Base-by-base conservation (phyloP, 331 rosid genomes). In the Quercus lobata region DNA sequence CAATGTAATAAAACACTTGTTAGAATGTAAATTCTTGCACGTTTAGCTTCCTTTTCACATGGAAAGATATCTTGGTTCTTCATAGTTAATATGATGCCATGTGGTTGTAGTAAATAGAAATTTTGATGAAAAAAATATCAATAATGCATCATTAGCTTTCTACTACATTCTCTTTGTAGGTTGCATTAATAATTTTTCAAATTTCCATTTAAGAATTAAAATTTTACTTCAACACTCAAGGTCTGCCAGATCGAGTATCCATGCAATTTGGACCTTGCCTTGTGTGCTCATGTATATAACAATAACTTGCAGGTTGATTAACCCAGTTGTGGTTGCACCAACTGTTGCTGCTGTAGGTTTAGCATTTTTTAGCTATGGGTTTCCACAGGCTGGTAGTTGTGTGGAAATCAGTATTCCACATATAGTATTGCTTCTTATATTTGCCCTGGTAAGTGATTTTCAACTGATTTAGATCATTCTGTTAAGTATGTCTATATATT, bases 361-460 rank as follows among this genome's bases (percentile, higher is more conserved):
- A 84, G 98, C 99, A 25, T 95, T 95, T 86, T 95, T 95, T 75
- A 91, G 99, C 89, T 95, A 89, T 55, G 99, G 99, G n/a, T 93
- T 95, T 87, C 96, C 96, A 29, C 98, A 93, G 83, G 98, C 98
- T 61, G 98, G 97, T 44, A 86, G 89, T 82, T 95, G 99, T 83
- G 72, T 91, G 76, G 99, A 95, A 90, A 93, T 95, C 72, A 93
- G 94, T 70, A 58, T 95, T 82, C 99, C 98, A 5, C 90, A 81
- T 84, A 90, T 95, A 84, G 86, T 91, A 5, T 80, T 95, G 82
- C 88, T 93, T 79, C 93, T 95, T 69, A 71, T 91, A 75, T 95
- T 88, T 88, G 84, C 97, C 54, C 83, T 95, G 87, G 98, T 95
- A 77, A 84, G 90, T 81, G 44, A 78, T 75, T 72, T 76, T 70